Evolutionary conservation across 31 red algal genomes (phyloP), one percentile per base, ranked within the genome.

Genomic region (Asparagopsis taxiformis): DNA sequence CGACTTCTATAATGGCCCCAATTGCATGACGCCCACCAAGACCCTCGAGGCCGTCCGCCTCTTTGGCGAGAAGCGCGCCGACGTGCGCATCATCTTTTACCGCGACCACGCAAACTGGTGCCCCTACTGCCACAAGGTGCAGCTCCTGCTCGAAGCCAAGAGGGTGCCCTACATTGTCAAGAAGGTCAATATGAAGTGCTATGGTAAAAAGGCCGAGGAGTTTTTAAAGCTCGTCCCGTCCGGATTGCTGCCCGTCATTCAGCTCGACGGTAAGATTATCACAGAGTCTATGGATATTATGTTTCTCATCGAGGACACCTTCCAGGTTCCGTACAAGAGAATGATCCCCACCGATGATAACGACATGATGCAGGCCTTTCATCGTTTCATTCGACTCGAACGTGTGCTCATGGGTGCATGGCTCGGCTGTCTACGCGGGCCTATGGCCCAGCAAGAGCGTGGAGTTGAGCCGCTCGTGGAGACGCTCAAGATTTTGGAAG

Each of bases 171-270:
- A 97, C 55, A 65, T 58, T 10, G 65, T 91, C 61, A 74, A 74
- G 44, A 91, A 89, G 77, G 71, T 92, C 28, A 91, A 91, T 54
- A 97, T 97, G 94, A 85, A 89, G 11, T 97, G 94, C 59, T 97
- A 97, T 65, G 94, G 88, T 9, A 43, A 51, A 52, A 97, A 97
- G 58, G 71, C 94, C 17, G 56, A 23, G 1, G 84, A 87, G 44
- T 97, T 88, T 55, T 46, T 92, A 15, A 80, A 75, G 62, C 73
- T 89, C 39, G 88, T 92, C 41, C 94, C 94, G 28, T 73, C 77
- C 21, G 94, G 94, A 8, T 51, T 90, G 54, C 34, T 97, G 13
- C 94, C 94, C 11, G 94, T 88, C 26, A 80, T 92, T 28, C 68
- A 89, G 59, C 46, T 92, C 13, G 82, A 88, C 62, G 78, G 80